A percentile compares a stretch with the other conserved stretches of the same genome.
These are phyloP conservation scores for Carpinus fangiana DNA, from an alignment of 306 rosid genomes.

Conservation along the genomic window DNA sequence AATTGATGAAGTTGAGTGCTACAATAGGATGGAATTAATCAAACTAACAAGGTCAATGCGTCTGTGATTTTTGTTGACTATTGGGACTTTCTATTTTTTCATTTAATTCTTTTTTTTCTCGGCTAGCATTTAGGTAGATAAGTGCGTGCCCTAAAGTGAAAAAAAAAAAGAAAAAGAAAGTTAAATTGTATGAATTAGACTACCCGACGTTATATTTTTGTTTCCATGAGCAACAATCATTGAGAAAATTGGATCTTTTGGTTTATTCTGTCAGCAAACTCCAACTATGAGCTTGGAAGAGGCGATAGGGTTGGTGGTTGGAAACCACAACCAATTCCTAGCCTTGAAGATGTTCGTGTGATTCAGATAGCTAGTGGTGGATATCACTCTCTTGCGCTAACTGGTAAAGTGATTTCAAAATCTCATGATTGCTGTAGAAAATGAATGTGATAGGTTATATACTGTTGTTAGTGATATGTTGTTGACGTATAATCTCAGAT, in stretches of 20 bases:
- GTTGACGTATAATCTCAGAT: constrained; percentile 44
- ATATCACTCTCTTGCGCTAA: constrained; percentile 93
- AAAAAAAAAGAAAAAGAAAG: not conserved
- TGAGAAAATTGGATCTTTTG: constrained; percentile 9
- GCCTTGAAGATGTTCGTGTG: constrained; percentile 59
- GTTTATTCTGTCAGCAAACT: constrained; percentile 59
- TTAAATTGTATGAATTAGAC: not conserved
- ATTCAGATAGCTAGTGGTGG: constrained; percentile 89
- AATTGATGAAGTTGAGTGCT: not conserved
- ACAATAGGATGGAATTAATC: not conserved
- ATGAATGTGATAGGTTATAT: constrained; percentile 12
- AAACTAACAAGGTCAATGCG: too few species aligned
- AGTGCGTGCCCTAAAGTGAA: not conserved
- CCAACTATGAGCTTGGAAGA: constrained; percentile 95
- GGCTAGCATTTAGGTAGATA: too few species aligned
- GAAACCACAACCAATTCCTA: constrained; percentile 77
- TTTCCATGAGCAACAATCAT: not conserved
- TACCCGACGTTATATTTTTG: not conserved
- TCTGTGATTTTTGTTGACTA: too few species aligned
- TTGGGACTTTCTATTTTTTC: too few species aligned
- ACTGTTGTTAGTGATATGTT: constrained; percentile 21
- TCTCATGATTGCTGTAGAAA: constrained; percentile 2
- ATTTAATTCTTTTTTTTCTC: too few species aligned
- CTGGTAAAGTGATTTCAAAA: constrained; percentile 49
- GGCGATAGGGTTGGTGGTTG: constrained; percentile 85